Evolutionary conservation across 2,329 filamentous ascomycete genomes (phyloP), one percentile per base, ranked within the genome.

Genomic region (Xylaria sp.): DNA sequence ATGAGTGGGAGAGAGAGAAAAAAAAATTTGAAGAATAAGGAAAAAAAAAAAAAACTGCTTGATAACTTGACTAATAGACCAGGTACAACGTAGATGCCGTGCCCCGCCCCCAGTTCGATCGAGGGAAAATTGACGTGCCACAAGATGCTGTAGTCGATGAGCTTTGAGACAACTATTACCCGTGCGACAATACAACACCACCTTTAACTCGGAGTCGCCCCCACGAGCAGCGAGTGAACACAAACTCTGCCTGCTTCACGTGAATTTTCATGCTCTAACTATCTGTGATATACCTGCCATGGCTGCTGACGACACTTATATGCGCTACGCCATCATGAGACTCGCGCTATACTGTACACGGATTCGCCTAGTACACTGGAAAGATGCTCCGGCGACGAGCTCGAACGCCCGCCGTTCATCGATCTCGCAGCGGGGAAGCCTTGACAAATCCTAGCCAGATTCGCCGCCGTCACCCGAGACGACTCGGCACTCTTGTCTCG

Each of bases 381-480:
- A 7, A 50, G 18, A 28, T 8, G 13, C 20, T 54, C 58, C 34
- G 23, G 20, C 41, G 57, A 51, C 7, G 56, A 65, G 54, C 51
- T 51, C 64, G 25, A 59, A 52, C 57, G 25, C 52, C 50, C 52
- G 41, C n/a, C 34, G 31, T 60, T 52, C 58, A 68, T 61, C 64
- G 52, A 68, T 52, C 58, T 52, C 44, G 18, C 44, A 46, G 44
- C 44, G 44, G 61, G 67, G 46, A 57, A 52, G 69, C 41, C 60
- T 61, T 70, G 60, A 65, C 67, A 59, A 69, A 68, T 69, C 66
- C 58, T 51, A 65, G 65, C 58, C 44, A 54, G 69, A 63, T 58
- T 69, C 58, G 72, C 63, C 58, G 63, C 59, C 68, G 66, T 73
- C 70, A 72, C 69, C 71, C 73, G 75, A 73, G 70, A 72, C 66